Evolutionary conservation across 805 yeast genomes (phyloP), one percentile per base, ranked within the genome.

Genomic region (Cyberlindnera misumaiensis): DNA sequence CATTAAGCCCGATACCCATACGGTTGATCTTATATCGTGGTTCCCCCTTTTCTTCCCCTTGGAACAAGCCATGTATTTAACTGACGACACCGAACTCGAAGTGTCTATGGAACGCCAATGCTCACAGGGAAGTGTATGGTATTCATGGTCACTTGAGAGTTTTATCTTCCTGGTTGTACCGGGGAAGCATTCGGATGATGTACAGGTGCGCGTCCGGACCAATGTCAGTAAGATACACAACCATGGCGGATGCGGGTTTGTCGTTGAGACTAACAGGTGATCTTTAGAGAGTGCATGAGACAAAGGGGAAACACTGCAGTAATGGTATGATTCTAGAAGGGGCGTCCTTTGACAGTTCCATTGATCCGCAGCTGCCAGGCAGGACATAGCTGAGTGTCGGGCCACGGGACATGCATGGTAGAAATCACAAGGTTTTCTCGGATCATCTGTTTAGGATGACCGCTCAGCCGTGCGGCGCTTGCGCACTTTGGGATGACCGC

Each of bases 11-110:
- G 64, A 58, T 14, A 53, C 47, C 5, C 65, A 61, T 28, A 63
- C 82, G 2, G 51, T 63, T 3, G 68, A 68, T 40, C 49, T 79
- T 50, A 59, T 64, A 12, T 78, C 86, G 0, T 83, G 89, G 89
- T 72, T 82, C 39, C 88, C 89, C 2, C 52, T 75, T 12, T 72
- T 73, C 56, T 74, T 83, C 51, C 88, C 88, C 0, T 46, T 82
- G 13, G 67, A 66, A 26, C 64, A 64, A 12, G 83, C 85, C 1
- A 43, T 78, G 11, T 63, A 66, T 26, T 53, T 75, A 3, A 58
- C 72, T 4, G 81, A 77, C 42, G 75, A 72, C 40, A 69, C 75
- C 9, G 82, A 73, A 41, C 46, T 80, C 4, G 74, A 73, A 28
- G 54, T 79, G 0, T 67, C 70, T 27, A 49, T 80, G 29, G 68